These are phyloP conservation scores for Aspergillus sergii DNA, from an alignment of 2,329 filamentous ascomycete genomes.

Conservation along the genomic window DNA sequence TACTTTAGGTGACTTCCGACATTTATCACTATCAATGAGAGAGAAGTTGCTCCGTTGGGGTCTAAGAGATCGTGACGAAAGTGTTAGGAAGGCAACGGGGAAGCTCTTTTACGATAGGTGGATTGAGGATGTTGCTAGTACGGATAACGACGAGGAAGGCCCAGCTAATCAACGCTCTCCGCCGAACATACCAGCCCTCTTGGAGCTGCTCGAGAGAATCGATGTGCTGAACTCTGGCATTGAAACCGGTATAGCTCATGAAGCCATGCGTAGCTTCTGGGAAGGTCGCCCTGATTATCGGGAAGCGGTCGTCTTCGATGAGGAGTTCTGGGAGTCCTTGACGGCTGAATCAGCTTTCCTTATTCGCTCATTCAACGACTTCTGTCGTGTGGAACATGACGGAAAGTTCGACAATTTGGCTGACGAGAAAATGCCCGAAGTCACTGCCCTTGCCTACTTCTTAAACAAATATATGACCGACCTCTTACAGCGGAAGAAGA, in stretches of 20 bases:
- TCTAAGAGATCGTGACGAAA: constrained; percentile 88
- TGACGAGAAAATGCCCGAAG: constrained; percentile 93
- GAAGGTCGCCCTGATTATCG: constrained; percentile 72
- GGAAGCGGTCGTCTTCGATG: constrained; percentile 48
- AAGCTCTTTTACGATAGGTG: constrained; percentile 92
- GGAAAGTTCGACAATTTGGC: constrained; percentile 73
- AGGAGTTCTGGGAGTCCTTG: constrained; percentile 50
- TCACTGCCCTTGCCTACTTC: constrained; percentile 86
- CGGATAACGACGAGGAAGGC: constrained; percentile 61
- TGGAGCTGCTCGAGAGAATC: constrained; percentile 90
- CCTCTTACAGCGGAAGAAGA: constrained; percentile 45
- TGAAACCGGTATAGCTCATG: constrained; percentile 85
- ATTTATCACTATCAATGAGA: constrained; percentile 88
- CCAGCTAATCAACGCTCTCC: constrained; percentile 53
- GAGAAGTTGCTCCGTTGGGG: constrained; percentile 97
- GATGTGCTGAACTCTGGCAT: constrained; percentile 88
- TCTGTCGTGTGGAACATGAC: constrained; percentile 74
- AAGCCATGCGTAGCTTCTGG: constrained; percentile 97
- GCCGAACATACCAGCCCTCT: constrained; percentile 77
- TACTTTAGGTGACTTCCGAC: constrained; percentile 88
- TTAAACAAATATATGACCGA: constrained; percentile 75
- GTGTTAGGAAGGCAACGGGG: constrained; percentile 87
- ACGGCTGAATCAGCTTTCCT: constrained; percentile 86
- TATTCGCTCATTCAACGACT: constrained; percentile 90
- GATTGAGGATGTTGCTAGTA: constrained; percentile 90